Evolutionary conservation across 345 rosid genomes (phyloP), one percentile per base, ranked within the genome.

Genomic region (Pistacia vera): DNA sequence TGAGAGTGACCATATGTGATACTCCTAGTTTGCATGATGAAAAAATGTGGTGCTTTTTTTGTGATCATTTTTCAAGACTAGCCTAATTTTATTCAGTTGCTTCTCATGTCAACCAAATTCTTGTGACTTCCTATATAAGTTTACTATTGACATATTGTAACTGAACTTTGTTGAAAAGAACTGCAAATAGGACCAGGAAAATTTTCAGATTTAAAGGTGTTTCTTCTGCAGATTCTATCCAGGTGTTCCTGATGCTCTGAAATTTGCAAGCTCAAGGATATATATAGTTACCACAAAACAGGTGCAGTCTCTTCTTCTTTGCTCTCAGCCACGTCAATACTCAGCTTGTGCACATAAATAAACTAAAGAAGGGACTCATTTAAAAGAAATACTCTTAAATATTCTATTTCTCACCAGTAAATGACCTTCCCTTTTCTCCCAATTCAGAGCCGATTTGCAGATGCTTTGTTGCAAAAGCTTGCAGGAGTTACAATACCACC

Each of bases 271-370:
- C 85, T 95, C 96, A 12, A 89, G 70, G 62, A 71, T 95, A 63
- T 92, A 91, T 79, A 89, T 93, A 70, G 97, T 90, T 63, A 93
- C 97, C 70, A 93, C 97, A 0, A 95, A 95, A 76, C 97, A 95
- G 96, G 98, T 93, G 51, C 38, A 48, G 1, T 36, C 46, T 18
- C 30, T 74, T 75, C 35, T 59, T 70, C 56, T 55, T 36, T 35
- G 38, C 46, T 0, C 46, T 11, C 62, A 25, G 13, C 22, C 46
- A 41, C 6, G 46, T 41, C 46, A 7, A 41, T 41, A 41, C 10
- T 8, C 46, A 41, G 46, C 46, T 41, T 41, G 46, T 41, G 46
- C 46, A 41, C 46, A 41, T 41, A 41, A 41, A 41, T 5, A 5
- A 41, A 41, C 8, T 41, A 41, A 41, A 41, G 9, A 16, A 13